Percentiles rank a stretch among this genome's conserved stretches.
phyloP scores from a whole-genome alignment of 2,329 filamentous ascomycete genomes.

The Monilinia vaccinii-corymbosi region DNA sequence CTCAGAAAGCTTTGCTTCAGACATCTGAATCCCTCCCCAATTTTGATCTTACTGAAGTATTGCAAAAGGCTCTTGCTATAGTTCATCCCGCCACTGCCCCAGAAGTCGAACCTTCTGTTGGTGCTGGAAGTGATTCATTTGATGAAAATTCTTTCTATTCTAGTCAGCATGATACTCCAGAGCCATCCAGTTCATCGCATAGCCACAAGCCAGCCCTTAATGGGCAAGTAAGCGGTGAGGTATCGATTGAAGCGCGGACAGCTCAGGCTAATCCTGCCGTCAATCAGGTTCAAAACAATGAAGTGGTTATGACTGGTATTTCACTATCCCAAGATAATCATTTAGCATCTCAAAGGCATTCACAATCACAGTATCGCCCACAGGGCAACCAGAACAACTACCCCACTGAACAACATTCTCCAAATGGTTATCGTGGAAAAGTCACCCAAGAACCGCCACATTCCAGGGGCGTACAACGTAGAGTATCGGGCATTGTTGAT shows the following conservation, averaged over 20 bases:
- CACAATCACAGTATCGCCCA: conserved; percentile 14
- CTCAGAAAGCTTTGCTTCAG: conserved; percentile 36
- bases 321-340: conserved; percentile 27
- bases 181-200: conserved; percentile 37
- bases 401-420: conserved; percentile 1
- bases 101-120: conserved; percentile 45
- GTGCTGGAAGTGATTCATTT: conserved; percentile 68
- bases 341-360: conserved; percentile 18
- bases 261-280: conserved; percentile 15
- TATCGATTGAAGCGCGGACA: conserved; percentile 18
- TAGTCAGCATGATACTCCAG: conserved; percentile 76
- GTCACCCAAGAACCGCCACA: neutral
- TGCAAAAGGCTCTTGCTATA: conserved; percentile 60
- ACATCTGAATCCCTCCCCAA: conserved; percentile 47
- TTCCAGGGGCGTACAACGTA: neutral
- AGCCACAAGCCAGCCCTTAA: conserved; percentile 22
- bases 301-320: conserved; percentile 23
- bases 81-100: conserved; percentile 55
- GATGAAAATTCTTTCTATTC: conserved; percentile 96
- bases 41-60: conserved; percentile 63
- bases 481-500: conserved; percentile 10
- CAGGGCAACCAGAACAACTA: neutral
- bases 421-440: neutral
- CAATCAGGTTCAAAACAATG: conserved; percentile 19
- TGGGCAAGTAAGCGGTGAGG: conserved; percentile 18